Conservation (phyloP, 441 rosid genomes). For the Corymbia calophylla region DNA sequence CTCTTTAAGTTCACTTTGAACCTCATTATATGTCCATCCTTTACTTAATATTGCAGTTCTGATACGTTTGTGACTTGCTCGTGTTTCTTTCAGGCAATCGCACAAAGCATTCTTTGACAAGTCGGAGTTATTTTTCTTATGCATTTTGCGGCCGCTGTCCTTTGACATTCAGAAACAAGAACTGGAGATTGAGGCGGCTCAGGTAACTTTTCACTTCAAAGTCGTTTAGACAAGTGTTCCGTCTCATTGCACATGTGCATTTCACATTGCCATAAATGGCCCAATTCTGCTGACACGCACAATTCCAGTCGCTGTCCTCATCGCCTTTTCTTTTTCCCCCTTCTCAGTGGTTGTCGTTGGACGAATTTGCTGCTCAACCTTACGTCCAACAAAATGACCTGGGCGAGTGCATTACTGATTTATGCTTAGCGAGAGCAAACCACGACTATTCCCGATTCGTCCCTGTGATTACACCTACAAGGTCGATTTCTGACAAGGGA, state of each 20-base stretch:
- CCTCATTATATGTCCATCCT: neutral
- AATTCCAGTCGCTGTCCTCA: neutral
- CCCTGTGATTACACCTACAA: neutral
- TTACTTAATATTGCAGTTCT: neutral
- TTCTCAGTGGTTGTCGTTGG: constrained; percentile 4
- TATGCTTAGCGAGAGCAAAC: neutral
- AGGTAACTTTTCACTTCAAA: neutral
- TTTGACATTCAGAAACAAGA: constrained; percentile 1
- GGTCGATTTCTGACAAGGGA: neutral
- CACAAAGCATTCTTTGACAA: neutral
- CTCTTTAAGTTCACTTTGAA: neutral
- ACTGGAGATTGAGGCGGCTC: neutral
- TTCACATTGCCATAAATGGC: neutral
- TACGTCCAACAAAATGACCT: neutral
- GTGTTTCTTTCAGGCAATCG: neutral
- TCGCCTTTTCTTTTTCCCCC: neutral
- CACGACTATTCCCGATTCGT: neutral
- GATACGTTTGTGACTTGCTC: neutral
- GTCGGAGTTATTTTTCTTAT: constrained; percentile 4
- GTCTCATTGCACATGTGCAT: neutral
- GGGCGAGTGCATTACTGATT: neutral
- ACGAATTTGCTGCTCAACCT: constrained; percentile 7
- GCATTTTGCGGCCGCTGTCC: constrained; percentile 1
- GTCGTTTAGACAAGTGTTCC: neutral
- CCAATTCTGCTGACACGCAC: neutral